Conservation (phyloP, 352 stramenopile species). For the Phytophthora constricta region DNA sequence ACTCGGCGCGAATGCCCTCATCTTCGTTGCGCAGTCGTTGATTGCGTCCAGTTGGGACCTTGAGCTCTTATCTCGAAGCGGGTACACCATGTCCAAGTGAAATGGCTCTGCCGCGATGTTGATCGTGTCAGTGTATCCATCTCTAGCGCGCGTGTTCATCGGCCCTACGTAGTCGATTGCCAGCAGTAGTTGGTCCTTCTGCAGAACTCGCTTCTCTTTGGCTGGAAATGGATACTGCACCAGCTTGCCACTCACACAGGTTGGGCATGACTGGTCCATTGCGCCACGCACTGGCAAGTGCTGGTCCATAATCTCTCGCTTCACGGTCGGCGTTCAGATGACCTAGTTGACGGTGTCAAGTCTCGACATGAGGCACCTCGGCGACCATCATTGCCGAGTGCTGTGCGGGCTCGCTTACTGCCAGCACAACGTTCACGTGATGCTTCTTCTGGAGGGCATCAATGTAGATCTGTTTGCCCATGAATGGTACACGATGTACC, state of each 20-base stretch:
- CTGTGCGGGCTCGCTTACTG: background rate
- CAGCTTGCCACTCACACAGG: slow-evolving; percentile 13
- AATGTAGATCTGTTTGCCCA: background rate
- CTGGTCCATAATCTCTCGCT: slow-evolving; percentile 1
- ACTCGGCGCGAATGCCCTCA: slow-evolving; percentile 1
- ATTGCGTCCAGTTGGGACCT: background rate
- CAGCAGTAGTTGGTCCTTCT: slow-evolving; percentile 15
- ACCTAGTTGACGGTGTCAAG: background rate
- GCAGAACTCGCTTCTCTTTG: background rate
- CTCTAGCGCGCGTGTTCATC: slow-evolving; percentile 2
- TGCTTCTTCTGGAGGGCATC: too few species aligned
- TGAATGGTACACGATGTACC: background rate
- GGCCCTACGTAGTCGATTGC: slow-evolving; percentile 17
- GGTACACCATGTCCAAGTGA: slow-evolving; percentile 12
- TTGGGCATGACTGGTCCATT: slow-evolving; percentile 3
- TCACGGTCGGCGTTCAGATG: slow-evolving; percentile 11
- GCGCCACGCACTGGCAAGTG: background rate
- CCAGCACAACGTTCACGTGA: slow-evolving; percentile 7
- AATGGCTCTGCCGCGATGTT: slow-evolving; percentile 7
- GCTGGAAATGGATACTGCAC: background rate
- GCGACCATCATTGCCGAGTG: background rate
- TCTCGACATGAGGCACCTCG: slow-evolving; percentile 2
- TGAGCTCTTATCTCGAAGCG: slow-evolving; percentile 7
- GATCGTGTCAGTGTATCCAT: slow-evolving; percentile 1
- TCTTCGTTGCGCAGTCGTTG: slow-evolving; percentile 4